Evolutionary conservation across 2,329 filamentous ascomycete genomes (phyloP).

Genomic region (Trichoderma sp.): DNA sequence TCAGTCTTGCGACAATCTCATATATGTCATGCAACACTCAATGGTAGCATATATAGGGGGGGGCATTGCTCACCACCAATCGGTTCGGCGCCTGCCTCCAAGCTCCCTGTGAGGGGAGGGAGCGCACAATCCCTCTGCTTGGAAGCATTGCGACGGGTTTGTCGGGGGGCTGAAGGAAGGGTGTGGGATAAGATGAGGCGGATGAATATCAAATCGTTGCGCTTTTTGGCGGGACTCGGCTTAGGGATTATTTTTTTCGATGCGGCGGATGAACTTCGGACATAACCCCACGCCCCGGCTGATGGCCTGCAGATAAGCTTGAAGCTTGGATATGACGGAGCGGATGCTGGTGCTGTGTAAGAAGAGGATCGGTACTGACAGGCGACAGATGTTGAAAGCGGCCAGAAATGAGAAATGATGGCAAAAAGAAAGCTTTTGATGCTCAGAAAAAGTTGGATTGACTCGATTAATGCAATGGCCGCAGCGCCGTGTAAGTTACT

Average conservation of each 20-base stretch:
- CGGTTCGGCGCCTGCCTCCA: slow-evolving; percentile 39
- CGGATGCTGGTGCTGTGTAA: neutral
- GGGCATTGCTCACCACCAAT: slow-evolving; percentile 33
- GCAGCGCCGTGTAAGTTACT: neutral
- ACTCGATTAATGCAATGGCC: neutral
- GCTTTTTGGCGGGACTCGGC: slow-evolving; percentile 31
- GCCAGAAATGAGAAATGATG: neutral
- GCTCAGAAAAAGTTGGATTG: neutral
- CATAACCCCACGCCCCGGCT: slow-evolving; percentile 22
- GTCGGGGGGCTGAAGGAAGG: slow-evolving; percentile 8
- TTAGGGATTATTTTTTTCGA: slow-evolving; percentile 37
- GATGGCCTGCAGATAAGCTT: slow-evolving; percentile 6
- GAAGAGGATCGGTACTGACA: neutral
- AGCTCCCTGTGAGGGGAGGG: slow-evolving; percentile 41
- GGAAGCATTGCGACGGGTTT: slow-evolving; percentile 46
- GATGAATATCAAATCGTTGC: slow-evolving; percentile 27
- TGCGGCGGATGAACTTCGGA: slow-evolving; percentile 44
- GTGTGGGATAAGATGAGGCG: neutral
- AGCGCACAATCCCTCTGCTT: slow-evolving; percentile 49
- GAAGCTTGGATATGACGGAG: no score
- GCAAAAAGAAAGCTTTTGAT: neutral
- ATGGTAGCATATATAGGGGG: slow-evolving; percentile 19
- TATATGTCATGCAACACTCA: neutral
- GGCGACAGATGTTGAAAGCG: neutral
- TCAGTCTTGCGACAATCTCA: slow-evolving; percentile 13